Base-by-base conservation (phyloP, 345 rosid genomes). In the Aquilaria sinensis region DNA sequence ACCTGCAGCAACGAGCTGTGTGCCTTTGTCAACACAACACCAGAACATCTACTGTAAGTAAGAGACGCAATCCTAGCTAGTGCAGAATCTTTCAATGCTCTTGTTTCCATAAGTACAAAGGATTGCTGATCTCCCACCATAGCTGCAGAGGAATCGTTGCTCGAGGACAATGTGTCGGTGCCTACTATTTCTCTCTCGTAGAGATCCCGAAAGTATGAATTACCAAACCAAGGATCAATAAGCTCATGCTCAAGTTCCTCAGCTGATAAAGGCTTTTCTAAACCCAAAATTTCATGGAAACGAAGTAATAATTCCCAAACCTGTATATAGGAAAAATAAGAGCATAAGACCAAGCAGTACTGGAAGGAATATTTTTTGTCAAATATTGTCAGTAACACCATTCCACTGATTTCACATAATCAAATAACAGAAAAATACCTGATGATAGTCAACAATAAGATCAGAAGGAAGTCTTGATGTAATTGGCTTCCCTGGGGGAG, bases 401-500 rank as follows among this genome's bases (percentile, higher is more conserved):
- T 70, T 58, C 46, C 61, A 37, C 5, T 37, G 43, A 37, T 37
- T 37, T 37, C 7, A 37, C 5, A 71, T 54, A 47, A 48, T 12
- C 30, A 10, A 70, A 60, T 51, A 56, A 66, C 31, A 62, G 13
- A 55, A 32, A 47, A 58, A 31, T 81, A 90, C 99, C 97, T 94
- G 96, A 82, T 83, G 87, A 67, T 81, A 77, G 74, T 94, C 99
- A 62, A 96, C 99, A 80, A 79, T 81, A 73, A 88, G 81, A 32
- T 73, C 80, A 60, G 87, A 81, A 68, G 94, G 87, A 77, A 90
- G 80, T 78, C 82, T 83, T 74, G 70, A 63, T 75, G 89, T 83
- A 70, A 87, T 60, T 14, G 70, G 76, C 72, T 75, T 88, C 73
- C 99, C 97, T 12, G 80, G 60, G 66, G 96, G 96, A 60, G 81